A percentile compares a stretch with the other conserved stretches of the same genome.
Conservation (phyloP, 306 rosid genomes). For the Nissolia schottii region DNA sequence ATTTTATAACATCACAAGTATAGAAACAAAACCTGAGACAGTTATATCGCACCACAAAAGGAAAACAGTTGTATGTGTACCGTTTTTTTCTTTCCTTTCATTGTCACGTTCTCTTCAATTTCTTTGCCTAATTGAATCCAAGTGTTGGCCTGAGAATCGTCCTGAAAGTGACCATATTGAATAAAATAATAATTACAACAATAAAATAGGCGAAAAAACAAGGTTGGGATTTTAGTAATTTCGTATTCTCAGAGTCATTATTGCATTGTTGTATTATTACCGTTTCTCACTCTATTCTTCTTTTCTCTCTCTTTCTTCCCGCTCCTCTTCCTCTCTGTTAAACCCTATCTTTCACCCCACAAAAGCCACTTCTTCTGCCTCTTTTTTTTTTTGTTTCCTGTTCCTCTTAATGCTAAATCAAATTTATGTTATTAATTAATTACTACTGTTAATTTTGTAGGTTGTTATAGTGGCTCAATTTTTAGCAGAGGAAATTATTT, state of each 20-base stretch:
- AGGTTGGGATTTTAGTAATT: neutral
- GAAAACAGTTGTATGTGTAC: no score
- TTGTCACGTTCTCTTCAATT: neutral
- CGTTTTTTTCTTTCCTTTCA: neutral
- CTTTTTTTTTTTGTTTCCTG: no score
- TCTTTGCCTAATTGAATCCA: neutral
- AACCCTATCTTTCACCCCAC: neutral
- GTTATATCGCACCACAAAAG: no score
- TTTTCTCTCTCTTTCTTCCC: neutral
- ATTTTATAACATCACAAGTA: no score
- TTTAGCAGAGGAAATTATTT: neutral
- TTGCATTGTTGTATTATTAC: no score
- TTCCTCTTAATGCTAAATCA: neutral
- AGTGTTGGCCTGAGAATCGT: neutral
- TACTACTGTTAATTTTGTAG: neutral
- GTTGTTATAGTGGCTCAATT: neutral
- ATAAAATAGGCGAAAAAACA: neutral
- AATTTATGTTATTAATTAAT: neutral
- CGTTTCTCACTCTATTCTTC: neutral
- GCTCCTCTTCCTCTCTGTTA: conserved; percentile 16
- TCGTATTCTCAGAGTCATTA: neutral
- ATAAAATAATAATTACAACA: neutral
- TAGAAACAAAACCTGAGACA: no score
- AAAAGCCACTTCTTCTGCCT: neutral
- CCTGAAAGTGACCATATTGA: neutral